These are phyloP conservation scores for Paspalum vaginatum DNA, from an alignment of 176 grass and related monocot species.

Conservation along the genomic window DNA sequence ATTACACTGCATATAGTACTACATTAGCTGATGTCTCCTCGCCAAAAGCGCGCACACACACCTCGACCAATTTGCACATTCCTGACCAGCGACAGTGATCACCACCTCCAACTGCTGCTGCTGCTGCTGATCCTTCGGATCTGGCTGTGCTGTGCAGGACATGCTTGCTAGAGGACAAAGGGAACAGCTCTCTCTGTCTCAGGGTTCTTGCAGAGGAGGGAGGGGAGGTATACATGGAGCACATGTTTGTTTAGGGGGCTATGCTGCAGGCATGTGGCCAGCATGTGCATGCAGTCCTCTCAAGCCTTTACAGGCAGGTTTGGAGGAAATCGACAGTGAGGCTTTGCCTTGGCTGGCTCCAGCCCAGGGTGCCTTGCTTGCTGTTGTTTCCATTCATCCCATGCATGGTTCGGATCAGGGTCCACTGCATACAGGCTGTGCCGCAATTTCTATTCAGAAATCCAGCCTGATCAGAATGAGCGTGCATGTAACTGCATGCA, in stretches of 20 bases:
- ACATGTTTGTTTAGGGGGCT: slow-evolving; percentile 6
- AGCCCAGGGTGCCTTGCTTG: slow-evolving; percentile 5
- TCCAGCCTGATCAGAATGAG: slow-evolving; percentile 5
- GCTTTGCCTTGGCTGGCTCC: neutral
- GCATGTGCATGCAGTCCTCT: slow-evolving; percentile 16
- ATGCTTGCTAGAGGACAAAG: neutral
- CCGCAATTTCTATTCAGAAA: neutral
- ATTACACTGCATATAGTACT: neutral
- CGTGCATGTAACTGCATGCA: neutral
- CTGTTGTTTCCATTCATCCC: neutral
- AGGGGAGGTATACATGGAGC: neutral
- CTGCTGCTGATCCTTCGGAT: neutral
- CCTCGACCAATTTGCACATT: neutral
- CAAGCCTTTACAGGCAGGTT: neutral
- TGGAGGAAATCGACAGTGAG: neutral
- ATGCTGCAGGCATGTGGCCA: slow-evolving; percentile 24
- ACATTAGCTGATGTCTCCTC: neutral
- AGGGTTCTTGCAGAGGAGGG: neutral
- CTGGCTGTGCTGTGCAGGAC: neutral
- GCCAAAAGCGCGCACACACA: neutral
- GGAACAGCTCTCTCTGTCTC: neutral
- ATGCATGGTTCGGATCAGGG: neutral
- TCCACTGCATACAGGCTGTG: slow-evolving; percentile 25
- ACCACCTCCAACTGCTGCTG: neutral
- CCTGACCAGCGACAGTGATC: neutral